Conservation (phyloP, 2,329 filamentous ascomycete genomes). For the Xylariaceae sp. region DNA sequence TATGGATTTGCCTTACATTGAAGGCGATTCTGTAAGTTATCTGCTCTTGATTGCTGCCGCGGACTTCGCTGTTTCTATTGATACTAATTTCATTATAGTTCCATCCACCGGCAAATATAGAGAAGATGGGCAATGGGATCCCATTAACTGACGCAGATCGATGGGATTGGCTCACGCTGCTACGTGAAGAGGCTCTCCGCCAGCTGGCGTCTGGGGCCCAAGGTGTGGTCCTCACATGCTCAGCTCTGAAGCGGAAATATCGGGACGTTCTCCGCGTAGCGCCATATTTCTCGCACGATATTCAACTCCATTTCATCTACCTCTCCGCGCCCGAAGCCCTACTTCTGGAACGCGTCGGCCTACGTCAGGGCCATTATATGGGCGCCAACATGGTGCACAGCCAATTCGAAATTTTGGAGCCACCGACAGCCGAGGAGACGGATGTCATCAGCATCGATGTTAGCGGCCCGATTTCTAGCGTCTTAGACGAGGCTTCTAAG, state of each 20-base stretch:
- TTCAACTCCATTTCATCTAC: conserved; percentile 91
- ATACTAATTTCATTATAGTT: conserved; percentile 49
- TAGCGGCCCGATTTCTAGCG: conserved; percentile 54
- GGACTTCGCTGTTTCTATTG: background rate
- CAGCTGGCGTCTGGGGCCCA: conserved; percentile 55
- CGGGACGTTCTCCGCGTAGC: conserved; percentile 85
- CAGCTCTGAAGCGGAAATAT: conserved; percentile 94
- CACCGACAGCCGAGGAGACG: conserved; percentile 66
- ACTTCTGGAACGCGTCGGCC: conserved; percentile 71
- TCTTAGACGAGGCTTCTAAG: conserved; percentile 58
- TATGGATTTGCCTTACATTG: conserved; percentile 68
- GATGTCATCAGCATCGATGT: conserved; percentile 74
- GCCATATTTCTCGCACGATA: conserved; percentile 68
- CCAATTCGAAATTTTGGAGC: conserved; percentile 85
- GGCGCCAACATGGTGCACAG: conserved; percentile 92
- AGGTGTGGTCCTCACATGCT: conserved; percentile 94
- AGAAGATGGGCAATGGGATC: conserved; percentile 84
- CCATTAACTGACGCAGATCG: conserved; percentile 90
- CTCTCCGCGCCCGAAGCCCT: conserved; percentile 74
- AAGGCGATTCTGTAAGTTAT: conserved; percentile 69
- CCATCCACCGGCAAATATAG: conserved; percentile 74
- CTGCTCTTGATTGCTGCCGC: background rate
- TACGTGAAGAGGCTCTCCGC: conserved; percentile 66
- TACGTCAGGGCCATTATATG: conserved; percentile 88
- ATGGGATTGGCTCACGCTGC: conserved; percentile 90